These are phyloP conservation scores for Wickerhamomyces queroliae DNA, from an alignment of 805 yeast genomes.

Conservation along the genomic window DNA sequence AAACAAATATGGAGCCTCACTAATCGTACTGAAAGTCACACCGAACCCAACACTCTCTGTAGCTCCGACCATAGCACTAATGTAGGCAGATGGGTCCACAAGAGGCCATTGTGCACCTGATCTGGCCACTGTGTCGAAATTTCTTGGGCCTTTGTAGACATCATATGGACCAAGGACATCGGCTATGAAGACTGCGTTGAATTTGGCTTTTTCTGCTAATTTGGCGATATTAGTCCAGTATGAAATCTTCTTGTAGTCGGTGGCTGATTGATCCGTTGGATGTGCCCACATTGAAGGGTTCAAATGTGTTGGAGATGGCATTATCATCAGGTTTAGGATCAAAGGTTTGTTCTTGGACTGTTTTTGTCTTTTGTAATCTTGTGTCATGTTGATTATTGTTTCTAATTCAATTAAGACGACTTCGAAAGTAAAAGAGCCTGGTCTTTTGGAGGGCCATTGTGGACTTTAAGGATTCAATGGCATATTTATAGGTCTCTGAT, in stretches of 20 bases:
- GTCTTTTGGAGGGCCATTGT: too few relatives aligned
- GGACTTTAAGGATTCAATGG: too few relatives aligned
- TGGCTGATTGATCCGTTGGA: conserved; percentile 30
- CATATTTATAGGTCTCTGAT: too few relatives aligned
- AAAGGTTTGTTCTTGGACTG: conserved; percentile 19
- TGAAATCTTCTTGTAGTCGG: conserved; percentile 18
- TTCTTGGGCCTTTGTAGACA: conserved; percentile 31
- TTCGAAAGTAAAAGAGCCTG: too few relatives aligned
- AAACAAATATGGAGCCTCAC: conserved; percentile 34
- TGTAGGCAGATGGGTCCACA: conserved; percentile 29
- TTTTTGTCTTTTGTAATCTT: conserved; percentile 1
- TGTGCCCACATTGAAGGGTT: conserved; percentile 32
- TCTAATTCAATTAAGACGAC: too few relatives aligned
- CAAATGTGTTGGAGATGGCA: conserved; percentile 21
- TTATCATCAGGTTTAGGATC: conserved; percentile 31
- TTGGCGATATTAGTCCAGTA: conserved; percentile 32
- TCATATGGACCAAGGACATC: conserved; percentile 33
- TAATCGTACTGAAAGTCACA: conserved; percentile 32
- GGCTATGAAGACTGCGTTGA: conserved; percentile 30
- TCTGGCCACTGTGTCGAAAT: conserved; percentile 25
- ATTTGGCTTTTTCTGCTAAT: conserved; percentile 28
- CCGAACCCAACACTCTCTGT: conserved; percentile 32
- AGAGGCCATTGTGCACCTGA: conserved; percentile 28
- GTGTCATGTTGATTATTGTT: too few relatives aligned
- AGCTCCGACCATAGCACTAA: conserved; percentile 32